Evolutionary conservation across 129 eudicot genomes (phyloP).

Genomic region (Pulicaria dysenterica): DNA sequence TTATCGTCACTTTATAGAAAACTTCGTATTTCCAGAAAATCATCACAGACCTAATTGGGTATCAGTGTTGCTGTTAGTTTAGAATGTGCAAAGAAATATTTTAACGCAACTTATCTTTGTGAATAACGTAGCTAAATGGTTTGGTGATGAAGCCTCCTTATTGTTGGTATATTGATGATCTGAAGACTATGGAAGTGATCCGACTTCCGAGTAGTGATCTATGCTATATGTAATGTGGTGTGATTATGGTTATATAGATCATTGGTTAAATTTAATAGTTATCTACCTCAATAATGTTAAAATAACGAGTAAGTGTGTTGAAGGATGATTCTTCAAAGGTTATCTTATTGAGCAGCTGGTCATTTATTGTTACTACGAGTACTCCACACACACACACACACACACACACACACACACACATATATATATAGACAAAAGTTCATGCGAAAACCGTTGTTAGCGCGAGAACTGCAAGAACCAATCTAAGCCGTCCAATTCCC

Average conservation of each 20-base stretch:
- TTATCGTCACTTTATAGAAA: neutral
- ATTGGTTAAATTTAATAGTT: neutral
- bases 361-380: neutral
- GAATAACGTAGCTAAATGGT: constrained; percentile 9
- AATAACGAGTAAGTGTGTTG: neutral
- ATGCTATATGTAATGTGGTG: neutral
- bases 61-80: neutral
- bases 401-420: too few species aligned
- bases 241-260: neutral
- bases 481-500: too few species aligned
- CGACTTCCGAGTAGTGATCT: neutral
- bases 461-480: too few species aligned
- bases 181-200: neutral
- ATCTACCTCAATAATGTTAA: neutral
- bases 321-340: constrained; percentile 7
- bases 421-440: too few species aligned
- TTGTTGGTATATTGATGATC: constrained; percentile 9
- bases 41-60: neutral
- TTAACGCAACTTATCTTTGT: constrained; percentile 10
- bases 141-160: constrained; percentile 1
- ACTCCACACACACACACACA: too few species aligned
- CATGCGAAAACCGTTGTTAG: too few species aligned
- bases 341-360: neutral
- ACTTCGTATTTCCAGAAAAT: neutral
- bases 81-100: neutral